Conservation (phyloP, 257 asterid genomes). For the Lycium barbarum region DNA sequence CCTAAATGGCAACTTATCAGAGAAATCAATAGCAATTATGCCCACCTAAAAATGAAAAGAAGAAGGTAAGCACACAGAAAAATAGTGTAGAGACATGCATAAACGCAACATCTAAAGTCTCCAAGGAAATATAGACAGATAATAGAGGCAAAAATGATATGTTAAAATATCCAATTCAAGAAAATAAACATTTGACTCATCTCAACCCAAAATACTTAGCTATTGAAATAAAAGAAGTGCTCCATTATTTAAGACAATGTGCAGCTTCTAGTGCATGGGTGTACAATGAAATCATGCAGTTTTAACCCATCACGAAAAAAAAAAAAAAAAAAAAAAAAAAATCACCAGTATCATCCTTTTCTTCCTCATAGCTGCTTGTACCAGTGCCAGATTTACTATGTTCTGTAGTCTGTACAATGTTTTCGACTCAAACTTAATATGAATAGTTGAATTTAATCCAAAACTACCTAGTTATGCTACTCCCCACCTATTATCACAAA, state of each 20-base stretch:
- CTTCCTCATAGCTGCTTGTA: neutral
- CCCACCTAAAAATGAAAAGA: slow-evolving; percentile 62
- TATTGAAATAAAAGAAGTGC: neutral
- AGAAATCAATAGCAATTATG: slow-evolving; percentile 82
- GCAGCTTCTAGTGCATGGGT: neutral
- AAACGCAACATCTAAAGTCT: neutral
- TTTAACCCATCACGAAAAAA: neutral
- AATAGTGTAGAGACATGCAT: neutral
- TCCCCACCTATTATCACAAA: neutral
- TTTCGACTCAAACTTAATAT: neutral
- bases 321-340: neutral
- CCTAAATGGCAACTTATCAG: slow-evolving; percentile 77
- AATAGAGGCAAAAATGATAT: neutral
- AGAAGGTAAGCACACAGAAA: neutral
- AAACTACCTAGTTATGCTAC: neutral
- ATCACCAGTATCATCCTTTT: neutral
- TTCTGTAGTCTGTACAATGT: neutral
- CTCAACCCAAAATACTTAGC: neutral
- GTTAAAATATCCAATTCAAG: neutral
- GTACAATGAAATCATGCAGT: neutral
- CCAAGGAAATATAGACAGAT: slow-evolving; percentile 22
- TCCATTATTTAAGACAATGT: neutral
- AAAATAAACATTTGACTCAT: neutral
- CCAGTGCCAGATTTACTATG: neutral
- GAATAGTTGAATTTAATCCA: neutral